phyloP scores from a whole-genome alignment of 768 basidiomycete genomes.

The Leccinellum rugosiceps region DNA sequence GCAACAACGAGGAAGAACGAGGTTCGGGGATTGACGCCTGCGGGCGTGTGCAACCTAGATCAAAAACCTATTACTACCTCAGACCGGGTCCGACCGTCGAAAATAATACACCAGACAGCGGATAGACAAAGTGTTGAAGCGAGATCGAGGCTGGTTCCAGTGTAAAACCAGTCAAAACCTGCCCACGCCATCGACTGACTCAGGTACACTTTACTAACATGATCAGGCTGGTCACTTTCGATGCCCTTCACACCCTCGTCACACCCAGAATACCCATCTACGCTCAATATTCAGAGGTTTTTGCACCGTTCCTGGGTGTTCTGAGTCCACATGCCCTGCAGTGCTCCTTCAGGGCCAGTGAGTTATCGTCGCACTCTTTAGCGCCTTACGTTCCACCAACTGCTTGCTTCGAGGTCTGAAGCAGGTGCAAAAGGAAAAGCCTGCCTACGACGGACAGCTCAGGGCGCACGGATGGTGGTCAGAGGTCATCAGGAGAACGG shows the following conservation, averaged over 20 bases:
- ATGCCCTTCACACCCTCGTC: slow-evolving; percentile 73
- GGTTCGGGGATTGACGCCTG: slow-evolving; percentile 29
- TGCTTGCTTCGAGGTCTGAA: slow-evolving; percentile 37
- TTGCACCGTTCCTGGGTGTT: slow-evolving; percentile 63
- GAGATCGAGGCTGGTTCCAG: not conserved
- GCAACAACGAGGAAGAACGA: slow-evolving; percentile 9
- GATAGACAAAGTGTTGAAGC: slow-evolving; percentile 13
- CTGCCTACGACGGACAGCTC: slow-evolving; percentile 45
- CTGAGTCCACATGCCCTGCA: slow-evolving; percentile 52
- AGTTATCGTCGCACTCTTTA: not conserved
- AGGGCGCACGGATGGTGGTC: slow-evolving; percentile 68
- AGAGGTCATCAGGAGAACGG: slow-evolving; percentile 73
- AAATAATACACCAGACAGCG: not conserved
- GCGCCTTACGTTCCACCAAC: slow-evolving; percentile 2
- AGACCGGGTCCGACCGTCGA: slow-evolving; percentile 16
- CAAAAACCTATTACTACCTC: slow-evolving; percentile 5
- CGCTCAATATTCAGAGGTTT: slow-evolving; percentile 57
- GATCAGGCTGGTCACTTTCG: slow-evolving; percentile 74
- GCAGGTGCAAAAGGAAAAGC: slow-evolving; percentile 54
- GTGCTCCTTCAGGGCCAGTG: slow-evolving; percentile 59
- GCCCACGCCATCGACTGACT: not conserved
- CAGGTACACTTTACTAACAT: not conserved
- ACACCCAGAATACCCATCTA: slow-evolving; percentile 66
- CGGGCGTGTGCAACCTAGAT: slow-evolving; percentile 23
- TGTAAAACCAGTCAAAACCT: not conserved